Evolutionary conservation across 352 stramenopile species (phyloP), one percentile per base, ranked within the genome.

Genomic region (Phytophthora pistaciae): DNA sequence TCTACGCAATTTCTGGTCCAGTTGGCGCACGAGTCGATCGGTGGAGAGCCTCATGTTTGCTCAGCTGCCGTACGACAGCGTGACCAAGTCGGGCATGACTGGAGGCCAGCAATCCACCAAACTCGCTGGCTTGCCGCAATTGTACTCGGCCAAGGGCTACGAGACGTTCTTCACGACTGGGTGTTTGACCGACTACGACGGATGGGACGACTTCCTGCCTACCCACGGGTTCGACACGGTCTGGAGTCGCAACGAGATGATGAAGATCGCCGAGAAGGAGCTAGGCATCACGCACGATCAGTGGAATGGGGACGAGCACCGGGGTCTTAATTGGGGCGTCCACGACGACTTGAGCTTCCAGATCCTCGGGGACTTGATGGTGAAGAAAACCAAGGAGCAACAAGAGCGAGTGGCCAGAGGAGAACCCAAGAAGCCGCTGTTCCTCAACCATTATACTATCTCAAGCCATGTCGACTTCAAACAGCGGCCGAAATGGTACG

Each of bases 1-100:
- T 3, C 83, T 90, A 21, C 68, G 59, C 18, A 90, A 87, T 40
- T 72, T 85, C 27, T 90, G 82, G 79, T 90, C 82, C 1, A 87
- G 77, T 23, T 87, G 72, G 68, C 68, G 71, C 6, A 87, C 82
- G 25, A 90, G 79, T 70, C 78, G 82, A 29, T 86, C 82, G 0
- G 20, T 90, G 1, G 79, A 87, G 53, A 85, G 77, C 33, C 73
- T 86, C 36, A 49, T 85, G 27, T 90, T 82, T 60, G 82, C 56
- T 0, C 79, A 90, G 61, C 33, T 90, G 20, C 66, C 79, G 5
- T 84, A 79, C 50, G 75, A 90, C 46, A 72, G 64, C 29, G 58
- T 78, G 13, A 60, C 66, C 0, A 66, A 82, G 42, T 72, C 75
- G 1, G 82, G 77, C 13, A 83, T 75, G 40, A 73, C 64, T 9